Percentiles rank a stretch among this genome's conserved stretches.
Conservation (phyloP, 2,329 filamentous ascomycete genomes). For the Trichoderma semiorbis region DNA sequence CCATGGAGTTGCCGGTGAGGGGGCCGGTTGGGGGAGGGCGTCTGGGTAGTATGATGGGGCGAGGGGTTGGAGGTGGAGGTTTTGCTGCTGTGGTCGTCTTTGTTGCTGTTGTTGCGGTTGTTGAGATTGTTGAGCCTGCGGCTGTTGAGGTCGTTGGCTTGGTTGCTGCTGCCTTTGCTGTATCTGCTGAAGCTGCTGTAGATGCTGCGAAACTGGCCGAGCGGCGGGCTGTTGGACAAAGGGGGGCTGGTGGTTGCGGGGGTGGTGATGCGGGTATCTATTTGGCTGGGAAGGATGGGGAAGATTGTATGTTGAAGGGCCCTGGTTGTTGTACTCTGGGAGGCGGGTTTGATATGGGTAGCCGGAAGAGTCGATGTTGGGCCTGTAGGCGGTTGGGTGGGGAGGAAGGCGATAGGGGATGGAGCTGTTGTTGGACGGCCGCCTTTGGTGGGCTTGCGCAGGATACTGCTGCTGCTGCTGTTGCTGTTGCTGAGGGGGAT, state of each 20-base stretch:
- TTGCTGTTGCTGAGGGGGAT: background rate
- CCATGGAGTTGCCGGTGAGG: slow-evolving; percentile 20
- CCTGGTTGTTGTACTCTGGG: background rate
- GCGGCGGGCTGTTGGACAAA: slow-evolving; percentile 13
- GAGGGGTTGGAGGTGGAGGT: slow-evolving; percentile 5
- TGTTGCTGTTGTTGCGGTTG: slow-evolving; percentile 22
- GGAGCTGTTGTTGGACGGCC: slow-evolving; percentile 6
- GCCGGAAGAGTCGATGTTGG: slow-evolving; percentile 21
- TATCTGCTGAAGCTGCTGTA: slow-evolving; percentile 21
- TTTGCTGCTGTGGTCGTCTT: slow-evolving; percentile 26
- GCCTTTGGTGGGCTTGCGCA: background rate
- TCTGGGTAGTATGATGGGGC: slow-evolving; percentile 16
- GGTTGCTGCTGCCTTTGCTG: slow-evolving; percentile 12
- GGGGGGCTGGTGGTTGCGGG: slow-evolving; percentile 12
- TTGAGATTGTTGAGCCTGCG: slow-evolving; percentile 22
- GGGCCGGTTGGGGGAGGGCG: slow-evolving; percentile 3
- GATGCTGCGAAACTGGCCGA: slow-evolving; percentile 15
- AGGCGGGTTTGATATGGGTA: slow-evolving; percentile 19
- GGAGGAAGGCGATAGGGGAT: slow-evolving; percentile 13
- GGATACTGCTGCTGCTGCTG: background rate
- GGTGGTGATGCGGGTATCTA: slow-evolving; percentile 13
- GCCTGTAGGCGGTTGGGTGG: slow-evolving; percentile 16
- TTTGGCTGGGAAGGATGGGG: slow-evolving; percentile 3
- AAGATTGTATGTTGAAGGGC: background rate
- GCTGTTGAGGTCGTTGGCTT: background rate